Evolutionary conservation across 805 yeast species (phyloP), one percentile per base, ranked within the genome.

Genomic region (Ogataea kodamae): DNA sequence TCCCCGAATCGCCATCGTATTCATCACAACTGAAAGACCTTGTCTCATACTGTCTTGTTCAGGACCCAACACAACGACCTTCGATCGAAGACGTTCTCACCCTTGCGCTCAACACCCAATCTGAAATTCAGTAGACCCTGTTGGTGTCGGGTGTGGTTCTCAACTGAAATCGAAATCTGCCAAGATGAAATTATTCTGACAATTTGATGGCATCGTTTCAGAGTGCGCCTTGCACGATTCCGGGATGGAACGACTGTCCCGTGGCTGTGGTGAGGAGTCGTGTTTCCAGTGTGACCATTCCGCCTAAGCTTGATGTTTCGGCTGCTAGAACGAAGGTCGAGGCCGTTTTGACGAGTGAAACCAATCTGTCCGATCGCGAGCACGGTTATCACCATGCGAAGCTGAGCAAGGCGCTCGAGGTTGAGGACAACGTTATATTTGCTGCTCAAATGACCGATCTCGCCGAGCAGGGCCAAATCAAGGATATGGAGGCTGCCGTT

Each of bases 181-280:
- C n/a, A n/a, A 23, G 4, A 13, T 21, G 32, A 28, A 28, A 28
- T 28, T 17, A 28, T 11, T 15, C 12, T n/a, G 23, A 4, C 30
- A 16, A 9, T 22, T 12, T 18, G 14, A 40, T 40, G 45, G 30
- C 46, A 20, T 49, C 61, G 14, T 52, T 42, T 28, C 61, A 55
- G 33, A 40, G 48, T 28, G 54, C 53, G 9, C 39, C 52, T 15
- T 37, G 51, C n/a, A 29, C 49, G 1, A 45, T 47, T 10, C 30
- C 50, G 3, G 82, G 81, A 9, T 77, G 82, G 82, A 77, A 77
- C 47, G 84, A 77, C 52, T 76, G 80, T 49, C 79, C 79, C 1
- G 33, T 22, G 13, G 24, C 25, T 9, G 56, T 66, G 2, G 12
- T 33, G 23, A n/a, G n/a, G n/a, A 28, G 26, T 9, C 32, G 37